Evolutionary conservation across 2,329 filamentous ascomycete species (phyloP).

Genomic region (Monilinia fructigena): DNA sequence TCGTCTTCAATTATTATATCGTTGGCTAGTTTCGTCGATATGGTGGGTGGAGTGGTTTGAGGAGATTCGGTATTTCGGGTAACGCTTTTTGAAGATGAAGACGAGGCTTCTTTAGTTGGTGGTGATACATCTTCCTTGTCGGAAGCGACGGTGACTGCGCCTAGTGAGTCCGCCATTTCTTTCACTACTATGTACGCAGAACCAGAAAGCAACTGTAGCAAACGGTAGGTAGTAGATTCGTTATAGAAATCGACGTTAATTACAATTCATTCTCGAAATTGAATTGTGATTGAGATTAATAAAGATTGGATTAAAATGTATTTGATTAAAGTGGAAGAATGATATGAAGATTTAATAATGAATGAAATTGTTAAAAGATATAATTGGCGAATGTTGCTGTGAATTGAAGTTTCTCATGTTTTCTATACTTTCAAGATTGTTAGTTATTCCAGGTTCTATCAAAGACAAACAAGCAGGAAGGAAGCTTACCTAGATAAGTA

Average conservation of each 20-base stretch:
- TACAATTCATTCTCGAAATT: no score
- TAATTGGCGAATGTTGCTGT: neutral
- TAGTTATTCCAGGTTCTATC: no score
- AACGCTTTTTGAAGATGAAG: slow-evolving; percentile 36
- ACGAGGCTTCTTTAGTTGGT: slow-evolving; percentile 23
- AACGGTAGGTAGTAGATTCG: neutral
- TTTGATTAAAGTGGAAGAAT: neutral
- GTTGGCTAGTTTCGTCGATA: slow-evolving; percentile 26
- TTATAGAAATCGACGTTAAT: no score
- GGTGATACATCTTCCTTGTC: slow-evolving; percentile 28
- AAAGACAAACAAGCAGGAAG: neutral
- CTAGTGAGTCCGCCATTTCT: slow-evolving; percentile 21
- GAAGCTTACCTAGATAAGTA: neutral
- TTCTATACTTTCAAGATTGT: slow-evolving; percentile 4
- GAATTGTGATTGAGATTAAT: no score
- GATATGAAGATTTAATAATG: neutral
- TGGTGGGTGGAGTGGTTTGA: slow-evolving; percentile 30
- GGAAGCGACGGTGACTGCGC: slow-evolving; percentile 29
- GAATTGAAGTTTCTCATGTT: slow-evolving; percentile 11
- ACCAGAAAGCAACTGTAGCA: neutral
- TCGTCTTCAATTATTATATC: slow-evolving; percentile 39
- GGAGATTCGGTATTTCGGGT: slow-evolving; percentile 32
- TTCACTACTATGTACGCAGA: neutral
- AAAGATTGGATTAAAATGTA: no score
- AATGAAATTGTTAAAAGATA: neutral